A percentile compares a stretch with the other conserved stretches of the same genome.
Evolutionary conservation across 78 protist species (phyloP).

Genomic region (Dictyostelium citrinum): DNA sequence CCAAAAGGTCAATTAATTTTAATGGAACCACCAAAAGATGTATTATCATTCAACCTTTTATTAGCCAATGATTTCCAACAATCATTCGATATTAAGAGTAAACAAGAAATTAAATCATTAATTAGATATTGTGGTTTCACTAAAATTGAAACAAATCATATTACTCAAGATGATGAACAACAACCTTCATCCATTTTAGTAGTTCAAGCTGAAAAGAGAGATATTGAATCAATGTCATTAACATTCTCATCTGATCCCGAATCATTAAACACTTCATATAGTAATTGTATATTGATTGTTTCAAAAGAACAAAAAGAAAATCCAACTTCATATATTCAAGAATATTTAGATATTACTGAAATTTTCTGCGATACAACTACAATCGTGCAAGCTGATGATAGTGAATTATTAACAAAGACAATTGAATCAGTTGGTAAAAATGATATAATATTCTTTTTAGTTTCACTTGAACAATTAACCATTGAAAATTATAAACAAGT

Average conservation of each 20-base stretch:
- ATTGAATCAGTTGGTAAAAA: neutral
- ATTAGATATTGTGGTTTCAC: neutral
- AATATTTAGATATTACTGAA: neutral
- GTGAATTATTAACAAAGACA: neutral
- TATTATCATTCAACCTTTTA: neutral
- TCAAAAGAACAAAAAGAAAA: neutral
- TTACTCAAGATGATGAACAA: neutral
- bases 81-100: neutral
- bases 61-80: neutral
- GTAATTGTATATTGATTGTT: neutral
- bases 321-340: neutral
- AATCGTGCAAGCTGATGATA: neutral
- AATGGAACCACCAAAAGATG: slow-evolving; percentile 19
- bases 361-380: neutral
- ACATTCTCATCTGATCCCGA: neutral
- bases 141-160: neutral
- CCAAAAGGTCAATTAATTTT: slow-evolving; percentile 32
- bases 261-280: neutral
- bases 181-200: neutral
- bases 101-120: neutral
- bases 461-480: neutral
- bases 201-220: neutral
- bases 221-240: neutral
- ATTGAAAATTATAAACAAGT: neutral
- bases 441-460: neutral